These are phyloP conservation scores for Penicillium sp. DNA, from an alignment of 2,329 filamentous ascomycete species.

Conservation along the genomic window DNA sequence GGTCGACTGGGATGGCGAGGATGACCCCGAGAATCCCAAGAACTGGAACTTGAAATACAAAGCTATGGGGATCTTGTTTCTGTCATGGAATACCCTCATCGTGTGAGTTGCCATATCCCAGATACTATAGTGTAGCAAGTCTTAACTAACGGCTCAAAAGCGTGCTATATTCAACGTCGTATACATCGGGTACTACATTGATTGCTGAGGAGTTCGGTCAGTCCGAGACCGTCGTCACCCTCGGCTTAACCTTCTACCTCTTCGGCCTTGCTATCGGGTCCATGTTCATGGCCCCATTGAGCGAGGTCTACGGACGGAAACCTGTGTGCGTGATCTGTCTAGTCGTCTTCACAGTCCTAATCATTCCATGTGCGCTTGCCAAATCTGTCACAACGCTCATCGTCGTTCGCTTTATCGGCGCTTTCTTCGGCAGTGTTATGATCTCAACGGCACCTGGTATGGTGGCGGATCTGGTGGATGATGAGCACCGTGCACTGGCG, in stretches of 20 bases:
- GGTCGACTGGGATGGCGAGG: conserved; percentile 65
- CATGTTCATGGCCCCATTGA: conserved; percentile 69
- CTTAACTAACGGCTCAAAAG: conserved; percentile 23
- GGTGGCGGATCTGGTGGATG: conserved; percentile 77
- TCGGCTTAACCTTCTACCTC: conserved; percentile 78
- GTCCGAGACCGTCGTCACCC: conserved; percentile 61
- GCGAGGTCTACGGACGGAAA: conserved; percentile 47
- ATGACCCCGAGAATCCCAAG: conserved; percentile 63
- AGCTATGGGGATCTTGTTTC: conserved; percentile 52
- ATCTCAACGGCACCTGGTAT: conserved; percentile 80
- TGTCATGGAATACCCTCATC: conserved; percentile 58
- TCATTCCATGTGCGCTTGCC: conserved; percentile 70
- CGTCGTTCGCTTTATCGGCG: conserved; percentile 71
- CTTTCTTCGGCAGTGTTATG: conserved; percentile 74
- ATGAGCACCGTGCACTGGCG: conserved; percentile 76
- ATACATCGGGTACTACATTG: conserved; percentile 69
- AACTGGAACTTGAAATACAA: conserved; percentile 66
- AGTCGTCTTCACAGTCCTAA: conserved; percentile 63
- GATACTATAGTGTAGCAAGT: background rate
- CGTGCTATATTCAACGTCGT: conserved; percentile 74
- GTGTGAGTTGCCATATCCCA: conserved; percentile 41
- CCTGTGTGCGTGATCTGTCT: conserved; percentile 67
- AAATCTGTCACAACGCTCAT: conserved; percentile 67
- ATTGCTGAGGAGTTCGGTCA: conserved; percentile 65
- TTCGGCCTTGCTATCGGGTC: conserved; percentile 70